A percentile compares a stretch with the other conserved stretches of the same genome.
These are phyloP conservation scores for Botryobasidium botryosum DNA, from an alignment of 768 basidiomycete species.

Conservation along the genomic window DNA sequence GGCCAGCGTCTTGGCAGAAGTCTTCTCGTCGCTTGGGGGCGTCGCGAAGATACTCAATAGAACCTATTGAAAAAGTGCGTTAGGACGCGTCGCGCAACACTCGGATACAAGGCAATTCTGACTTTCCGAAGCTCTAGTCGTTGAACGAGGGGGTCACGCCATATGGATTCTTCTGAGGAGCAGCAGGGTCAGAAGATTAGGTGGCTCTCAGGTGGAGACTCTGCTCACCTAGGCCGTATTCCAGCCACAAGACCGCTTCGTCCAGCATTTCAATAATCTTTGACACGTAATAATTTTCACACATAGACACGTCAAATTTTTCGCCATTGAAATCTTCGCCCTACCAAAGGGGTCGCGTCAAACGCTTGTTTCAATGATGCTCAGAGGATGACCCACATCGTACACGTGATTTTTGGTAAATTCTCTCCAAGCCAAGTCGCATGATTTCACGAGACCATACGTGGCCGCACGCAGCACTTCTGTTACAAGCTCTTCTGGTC, in stretches of 20 bases:
- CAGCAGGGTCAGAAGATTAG: no score
- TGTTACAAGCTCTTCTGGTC: conserved; percentile 46
- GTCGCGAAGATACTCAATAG: conserved; percentile 10
- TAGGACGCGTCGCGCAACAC: not conserved
- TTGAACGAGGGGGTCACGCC: conserved; percentile 11
- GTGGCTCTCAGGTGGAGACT: conserved; percentile 7
- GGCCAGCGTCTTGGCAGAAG: conserved; percentile 3
- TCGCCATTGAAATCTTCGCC: conserved; percentile 83
- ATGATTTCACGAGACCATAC: conserved; percentile 57
- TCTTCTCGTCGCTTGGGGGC: not conserved
- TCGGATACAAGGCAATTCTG: not conserved
- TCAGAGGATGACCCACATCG: conserved; percentile 39
- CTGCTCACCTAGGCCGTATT: conserved; percentile 13
- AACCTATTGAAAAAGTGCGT: conserved; percentile 6
- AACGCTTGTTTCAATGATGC: conserved; percentile 1
- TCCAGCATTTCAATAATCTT: conserved; percentile 39
- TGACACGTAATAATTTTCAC: conserved; percentile 42
- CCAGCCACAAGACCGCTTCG: conserved; percentile 44
- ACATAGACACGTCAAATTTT: conserved; percentile 63
- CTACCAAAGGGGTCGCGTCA: conserved; percentile 23
- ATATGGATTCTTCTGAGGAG: no score
- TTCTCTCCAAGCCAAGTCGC: conserved; percentile 70
- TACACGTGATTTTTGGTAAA: conserved; percentile 54
- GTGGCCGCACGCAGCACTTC: conserved; percentile 50
- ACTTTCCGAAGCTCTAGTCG: conserved; percentile 16